Base-by-base conservation (phyloP, 2,329 filamentous ascomycete genomes). In the Oidium heveae region DNA sequence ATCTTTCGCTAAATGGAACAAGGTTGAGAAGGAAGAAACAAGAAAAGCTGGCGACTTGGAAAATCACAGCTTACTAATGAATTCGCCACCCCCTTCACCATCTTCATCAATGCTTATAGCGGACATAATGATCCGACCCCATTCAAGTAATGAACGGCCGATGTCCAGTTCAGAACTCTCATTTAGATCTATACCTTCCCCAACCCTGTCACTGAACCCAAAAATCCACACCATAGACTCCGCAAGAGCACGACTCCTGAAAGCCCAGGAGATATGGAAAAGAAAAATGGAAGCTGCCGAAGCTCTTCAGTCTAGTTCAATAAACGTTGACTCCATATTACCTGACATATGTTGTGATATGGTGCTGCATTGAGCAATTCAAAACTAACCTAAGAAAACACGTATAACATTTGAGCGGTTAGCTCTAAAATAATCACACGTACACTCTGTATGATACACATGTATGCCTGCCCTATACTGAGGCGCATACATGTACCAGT, bases 231-330 rank as follows among this genome's bases (percentile, higher is more conserved):
- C 71, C n/a, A 82, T 93, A 62, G 86, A 86, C 1, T 85, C 86
- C 0, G 91, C 98, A 66, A 96, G 93, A 69, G 79, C 85, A 57
- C 76, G 91, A 55, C 71, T 98, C 58, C 88, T 94, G 85, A 95
- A 93, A 69, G 91, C 91, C 8, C 75, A 95, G 69, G 84, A 95
- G 67, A 68, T 95, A 60, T 77, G 89, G 54, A 91, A 93, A 67
- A 86, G 84, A 68, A 87, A 86, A 66, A 79, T 81, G 63, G 67
- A 67, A 53, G 64, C 59, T 20, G 41, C 39, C 2, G 34, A 54
- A 54, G 24, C 51, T 18, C 24, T 36, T 41, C n/a, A 53, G 6
- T 28, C 24, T 28, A 28, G 24, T 28, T 28, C 24, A 28, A 28
- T 28, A 28, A 28, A 28, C 24, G 24, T 28, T 28, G 24, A 28